phyloP scores from a whole-genome alignment of 2,329 filamentous ascomycete genomes.

The Botrytis galanthina region DNA sequence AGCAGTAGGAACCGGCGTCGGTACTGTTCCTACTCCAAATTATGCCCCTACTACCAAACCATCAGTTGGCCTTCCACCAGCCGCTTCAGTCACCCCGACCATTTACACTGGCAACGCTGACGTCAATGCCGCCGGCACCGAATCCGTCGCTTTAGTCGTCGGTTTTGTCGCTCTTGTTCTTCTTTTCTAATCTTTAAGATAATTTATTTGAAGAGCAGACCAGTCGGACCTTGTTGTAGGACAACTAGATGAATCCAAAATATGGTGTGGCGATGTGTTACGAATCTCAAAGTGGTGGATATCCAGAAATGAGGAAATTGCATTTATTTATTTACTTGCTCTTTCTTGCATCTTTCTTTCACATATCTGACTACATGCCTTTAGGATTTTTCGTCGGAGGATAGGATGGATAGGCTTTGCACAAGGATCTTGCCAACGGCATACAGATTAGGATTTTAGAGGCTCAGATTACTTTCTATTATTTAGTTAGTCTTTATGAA shows the following conservation, averaged over 20 bases:
- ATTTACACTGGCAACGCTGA: neutral
- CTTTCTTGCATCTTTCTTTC: constrained; percentile 6
- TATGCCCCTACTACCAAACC: neutral
- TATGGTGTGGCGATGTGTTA: neutral
- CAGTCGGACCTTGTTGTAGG: neutral
- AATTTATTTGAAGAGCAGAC: neutral
- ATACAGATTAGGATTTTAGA: neutral
- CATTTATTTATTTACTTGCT: neutral
- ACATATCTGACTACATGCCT: neutral
- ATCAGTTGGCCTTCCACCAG: neutral
- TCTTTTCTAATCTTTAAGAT: neutral
- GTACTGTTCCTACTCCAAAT: neutral
- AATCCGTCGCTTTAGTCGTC: neutral
- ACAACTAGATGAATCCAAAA: neutral
- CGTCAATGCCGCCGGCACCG: neutral
- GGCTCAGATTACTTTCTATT: neutral
- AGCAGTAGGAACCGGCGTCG: neutral
- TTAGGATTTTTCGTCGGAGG: neutral
- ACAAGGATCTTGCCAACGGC: neutral
- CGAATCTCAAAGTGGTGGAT: neutral
- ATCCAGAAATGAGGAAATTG: neutral
- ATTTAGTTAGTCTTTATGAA: neutral
- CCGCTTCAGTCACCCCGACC: neutral
- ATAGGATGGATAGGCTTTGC: neutral
- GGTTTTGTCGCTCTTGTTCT: neutral